Base-by-base conservation (phyloP, 768 basidiomycete genomes). In the Epithele typhae region DNA sequence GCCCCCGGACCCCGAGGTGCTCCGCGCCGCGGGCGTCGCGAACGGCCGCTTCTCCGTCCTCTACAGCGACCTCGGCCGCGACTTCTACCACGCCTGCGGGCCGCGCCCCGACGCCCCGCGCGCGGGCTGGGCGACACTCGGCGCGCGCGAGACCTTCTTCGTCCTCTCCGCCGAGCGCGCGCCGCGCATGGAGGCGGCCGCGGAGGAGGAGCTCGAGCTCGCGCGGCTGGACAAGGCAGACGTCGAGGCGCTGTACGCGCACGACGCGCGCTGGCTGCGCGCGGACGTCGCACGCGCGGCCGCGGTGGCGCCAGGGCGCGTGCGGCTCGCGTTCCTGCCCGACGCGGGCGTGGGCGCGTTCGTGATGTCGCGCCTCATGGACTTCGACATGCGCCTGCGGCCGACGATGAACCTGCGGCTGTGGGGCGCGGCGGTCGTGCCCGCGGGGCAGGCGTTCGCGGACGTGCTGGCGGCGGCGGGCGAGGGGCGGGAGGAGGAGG, bases 31-130 rank as follows among this genome's bases (percentile, higher is more conserved):
- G 18, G 60, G 58, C 1, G 59, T 65, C 1, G 72, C 71, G 8
- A 65, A 72, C 36, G 79, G 64, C 2, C 40, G 49, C 25, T 75
- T 79, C 53, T 80, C 77, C 3, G 60, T 67, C 12, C 65, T 81
- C 17, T 81, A 75, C 62, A 79, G 75, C 52, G 79, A 80, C 45
- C 61, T 81, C 25, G 78, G 79, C 14, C 44, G 48, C 5, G 47
- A 60, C 0, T 77, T 79, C 58, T 82, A 81, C 60, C 52, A 48
- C 23, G 45, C 49, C 12, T 67, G 70, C 40, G 77, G 76, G 0
- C 69, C 71, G 1, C 59, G 54, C 6, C 51, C 45, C 7, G 54
- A 57, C 11, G 25, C 48, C 3, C n/a, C n/a, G n/a, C 47, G 43
- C 5, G 60, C 62, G 14, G 79, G 80, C 3, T 82, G 80, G 80